Conservation (phyloP, 2,329 filamentous ascomycete genomes). For the Ophiostoma australiae region DNA sequence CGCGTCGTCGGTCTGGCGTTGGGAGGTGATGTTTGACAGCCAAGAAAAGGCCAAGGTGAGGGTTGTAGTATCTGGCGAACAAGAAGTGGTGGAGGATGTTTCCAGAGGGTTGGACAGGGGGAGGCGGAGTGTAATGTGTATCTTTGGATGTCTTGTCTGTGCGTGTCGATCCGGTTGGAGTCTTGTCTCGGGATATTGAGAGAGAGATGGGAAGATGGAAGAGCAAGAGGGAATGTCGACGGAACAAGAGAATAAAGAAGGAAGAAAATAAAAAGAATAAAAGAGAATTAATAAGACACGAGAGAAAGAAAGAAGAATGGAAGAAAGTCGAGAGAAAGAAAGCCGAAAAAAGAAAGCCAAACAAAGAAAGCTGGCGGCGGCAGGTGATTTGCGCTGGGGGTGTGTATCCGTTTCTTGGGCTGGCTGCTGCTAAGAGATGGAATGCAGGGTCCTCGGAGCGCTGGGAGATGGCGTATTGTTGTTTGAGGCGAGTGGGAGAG, state of each 20-base stretch:
- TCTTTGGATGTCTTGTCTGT: not conserved
- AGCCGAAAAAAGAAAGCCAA: constrained; percentile 9
- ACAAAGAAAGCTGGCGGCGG: constrained; percentile 17
- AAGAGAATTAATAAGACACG: not conserved
- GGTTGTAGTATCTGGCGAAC: constrained; percentile 9
- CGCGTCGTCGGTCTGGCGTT: constrained; percentile 7
- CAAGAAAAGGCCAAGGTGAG: constrained; percentile 16
- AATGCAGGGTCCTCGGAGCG: constrained; percentile 20
- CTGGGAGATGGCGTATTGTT: constrained; percentile 4
- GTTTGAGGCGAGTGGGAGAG: not conserved
- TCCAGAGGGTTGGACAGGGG: constrained; percentile 6
- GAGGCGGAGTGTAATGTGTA: constrained; percentile 2
- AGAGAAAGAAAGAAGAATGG: constrained; percentile 13
- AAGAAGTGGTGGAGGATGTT: constrained; percentile 4
- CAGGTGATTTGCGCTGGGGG: constrained; percentile 14
- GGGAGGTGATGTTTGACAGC: constrained; percentile 6
- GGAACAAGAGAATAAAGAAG: not conserved
- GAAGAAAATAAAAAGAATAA: not conserved
- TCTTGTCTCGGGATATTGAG: not conserved
- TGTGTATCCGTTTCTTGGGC: constrained; percentile 5
- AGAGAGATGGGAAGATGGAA: not conserved
- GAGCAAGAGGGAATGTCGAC: not conserved
- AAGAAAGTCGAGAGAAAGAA: constrained; percentile 3
- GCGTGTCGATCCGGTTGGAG: not conserved
- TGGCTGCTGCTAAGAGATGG: constrained; percentile 8